Conservation (phyloP, 208 protist genomes). For the Trypanosoma avium region DNA sequence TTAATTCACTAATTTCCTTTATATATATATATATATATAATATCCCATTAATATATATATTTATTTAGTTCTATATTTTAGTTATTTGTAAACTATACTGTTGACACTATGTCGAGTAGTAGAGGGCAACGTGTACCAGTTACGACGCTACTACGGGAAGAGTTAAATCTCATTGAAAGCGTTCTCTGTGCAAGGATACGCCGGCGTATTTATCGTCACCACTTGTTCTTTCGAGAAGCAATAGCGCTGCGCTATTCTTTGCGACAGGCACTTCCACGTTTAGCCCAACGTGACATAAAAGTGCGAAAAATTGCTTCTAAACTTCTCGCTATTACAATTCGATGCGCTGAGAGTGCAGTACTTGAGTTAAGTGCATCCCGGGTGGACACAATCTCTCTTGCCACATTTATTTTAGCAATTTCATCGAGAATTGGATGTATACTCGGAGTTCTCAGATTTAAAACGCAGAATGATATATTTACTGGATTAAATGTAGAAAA, state of each 20-base stretch:
- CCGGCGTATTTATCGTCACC: conserved; percentile 48
- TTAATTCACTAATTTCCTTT: no score
- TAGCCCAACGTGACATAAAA: background rate
- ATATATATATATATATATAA: no score
- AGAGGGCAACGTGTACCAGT: conserved; percentile 1
- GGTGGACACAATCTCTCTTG: conserved; percentile 56
- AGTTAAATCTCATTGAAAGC: conserved; percentile 16
- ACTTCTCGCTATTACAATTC: conserved; percentile 23
- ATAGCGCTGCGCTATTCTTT: conserved; percentile 20
- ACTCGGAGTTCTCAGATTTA: conserved; percentile 8
- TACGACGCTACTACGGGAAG: conserved; percentile 13
- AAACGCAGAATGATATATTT: conserved; percentile 1
- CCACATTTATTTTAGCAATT: conserved; percentile 32
- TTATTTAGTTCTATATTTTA: no score
- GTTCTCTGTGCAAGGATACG: conserved; percentile 17
- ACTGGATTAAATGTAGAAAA: background rate
- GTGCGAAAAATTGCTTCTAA: background rate
- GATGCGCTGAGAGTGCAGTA: conserved; percentile 41
- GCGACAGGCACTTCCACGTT: conserved; percentile 3
- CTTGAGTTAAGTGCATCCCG: conserved; percentile 50
- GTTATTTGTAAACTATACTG: no score
- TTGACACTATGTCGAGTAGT: no score
- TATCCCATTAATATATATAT: no score
- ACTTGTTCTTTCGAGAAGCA: conserved; percentile 41
- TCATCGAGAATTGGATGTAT: conserved; percentile 49